Conservation (phyloP, 164 flowering plant species). For the Pachysandra terminalis region DNA sequence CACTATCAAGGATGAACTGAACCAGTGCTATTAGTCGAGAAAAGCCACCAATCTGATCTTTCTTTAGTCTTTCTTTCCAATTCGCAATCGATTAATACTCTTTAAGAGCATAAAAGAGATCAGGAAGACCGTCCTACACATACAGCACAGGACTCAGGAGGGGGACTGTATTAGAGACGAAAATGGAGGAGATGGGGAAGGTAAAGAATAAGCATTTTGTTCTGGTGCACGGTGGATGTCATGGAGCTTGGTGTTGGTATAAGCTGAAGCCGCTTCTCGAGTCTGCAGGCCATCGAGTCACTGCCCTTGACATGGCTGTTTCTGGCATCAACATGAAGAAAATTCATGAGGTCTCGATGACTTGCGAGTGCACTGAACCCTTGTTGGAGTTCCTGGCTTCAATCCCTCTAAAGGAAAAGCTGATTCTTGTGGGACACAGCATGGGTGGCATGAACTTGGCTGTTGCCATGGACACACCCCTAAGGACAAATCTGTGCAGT, state of each 20-base stretch:
- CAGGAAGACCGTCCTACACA: not conserved
- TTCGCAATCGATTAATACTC: too few species aligned
- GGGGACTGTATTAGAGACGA: not conserved
- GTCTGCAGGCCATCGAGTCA: constrained; percentile 38
- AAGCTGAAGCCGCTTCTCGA: constrained; percentile 38
- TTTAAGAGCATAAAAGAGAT: too few species aligned
- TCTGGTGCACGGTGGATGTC: constrained; percentile 53
- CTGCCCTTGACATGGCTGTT: constrained; percentile 39
- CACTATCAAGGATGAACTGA: too few species aligned
- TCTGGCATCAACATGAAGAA: constrained; percentile 28
- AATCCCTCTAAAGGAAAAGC: constrained; percentile 26
- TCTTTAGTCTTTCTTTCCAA: too few species aligned
- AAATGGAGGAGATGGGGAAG: not conserved
- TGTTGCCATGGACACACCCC: constrained; percentile 33
- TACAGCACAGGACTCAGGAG: not conserved
- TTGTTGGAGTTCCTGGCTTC: constrained; percentile 33
- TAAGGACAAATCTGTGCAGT: too few species aligned
- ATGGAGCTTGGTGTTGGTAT: constrained; percentile 71
- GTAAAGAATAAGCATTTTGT: constrained; percentile 43
- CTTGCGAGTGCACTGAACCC: constrained; percentile 36
- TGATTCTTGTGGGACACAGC: constrained; percentile 37
- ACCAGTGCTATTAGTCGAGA: too few species aligned
- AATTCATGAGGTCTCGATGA: constrained; percentile 10
- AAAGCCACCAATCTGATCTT: too few species aligned
- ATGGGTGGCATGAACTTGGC: constrained; percentile 24